phyloP scores from a whole-genome alignment of 2,329 filamentous ascomycete species.

The Fonsecaea nubica region DNA sequence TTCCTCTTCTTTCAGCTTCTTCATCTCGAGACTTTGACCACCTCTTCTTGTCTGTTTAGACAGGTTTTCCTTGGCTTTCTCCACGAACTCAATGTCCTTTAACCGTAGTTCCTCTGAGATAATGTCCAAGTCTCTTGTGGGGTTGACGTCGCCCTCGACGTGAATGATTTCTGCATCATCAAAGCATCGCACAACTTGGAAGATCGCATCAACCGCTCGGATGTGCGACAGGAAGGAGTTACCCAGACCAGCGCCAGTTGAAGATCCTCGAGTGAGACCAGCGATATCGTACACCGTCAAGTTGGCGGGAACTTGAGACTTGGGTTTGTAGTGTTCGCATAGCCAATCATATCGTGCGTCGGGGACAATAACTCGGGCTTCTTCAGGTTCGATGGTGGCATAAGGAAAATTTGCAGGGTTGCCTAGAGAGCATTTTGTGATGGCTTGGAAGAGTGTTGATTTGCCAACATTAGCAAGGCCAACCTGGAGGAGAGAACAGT shows the following conservation, averaged over 20 bases:
- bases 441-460: slow-evolving; percentile 98
- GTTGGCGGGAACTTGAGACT: slow-evolving; percentile 95
- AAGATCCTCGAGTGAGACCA: slow-evolving; percentile 92
- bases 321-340: slow-evolving; percentile 94
- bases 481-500: slow-evolving; percentile 64
- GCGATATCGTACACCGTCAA: slow-evolving; percentile 99
- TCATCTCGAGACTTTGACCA: slow-evolving; percentile 95
- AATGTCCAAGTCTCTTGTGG: slow-evolving; percentile 90
- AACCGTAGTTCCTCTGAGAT: slow-evolving; percentile 89
- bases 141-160: slow-evolving; percentile 98
- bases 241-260: slow-evolving; percentile 94
- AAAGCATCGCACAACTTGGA: slow-evolving; percentile 95
- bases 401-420: slow-evolving; percentile 99
- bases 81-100: slow-evolving; percentile 98
- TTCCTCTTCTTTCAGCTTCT: slow-evolving; percentile 94
- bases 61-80: slow-evolving; percentile 90
- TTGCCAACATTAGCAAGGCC: slow-evolving; percentile 99
- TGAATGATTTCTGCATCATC: slow-evolving; percentile 99
- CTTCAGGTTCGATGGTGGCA: slow-evolving; percentile 98
- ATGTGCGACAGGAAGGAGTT: slow-evolving; percentile 99
- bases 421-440: slow-evolving; percentile 95
- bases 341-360: slow-evolving; percentile 97
- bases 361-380: slow-evolving; percentile 94
- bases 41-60: slow-evolving; percentile 95
- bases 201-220: slow-evolving; percentile 96